Evolutionary conservation across 2,329 filamentous ascomycete species (phyloP).

Genomic region (Pyrenophora teres): DNA sequence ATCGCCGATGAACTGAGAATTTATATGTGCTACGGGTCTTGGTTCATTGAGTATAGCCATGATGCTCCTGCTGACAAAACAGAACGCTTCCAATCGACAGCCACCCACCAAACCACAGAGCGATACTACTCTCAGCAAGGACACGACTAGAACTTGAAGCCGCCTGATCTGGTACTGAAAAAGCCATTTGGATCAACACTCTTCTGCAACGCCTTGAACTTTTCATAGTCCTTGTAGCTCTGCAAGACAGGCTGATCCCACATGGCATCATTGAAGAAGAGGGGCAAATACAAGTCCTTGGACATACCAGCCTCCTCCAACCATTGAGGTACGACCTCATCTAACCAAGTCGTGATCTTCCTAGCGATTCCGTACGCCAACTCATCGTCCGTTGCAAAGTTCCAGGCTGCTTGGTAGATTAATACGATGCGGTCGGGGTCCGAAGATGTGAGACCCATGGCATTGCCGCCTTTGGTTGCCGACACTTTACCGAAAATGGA

Average conservation of each 20-base stretch:
- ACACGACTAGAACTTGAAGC: constrained; percentile 24
- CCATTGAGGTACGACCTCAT: constrained; percentile 27
- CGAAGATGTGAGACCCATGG: constrained; percentile 28
- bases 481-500: constrained; percentile 23
- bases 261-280: constrained; percentile 33
- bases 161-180: constrained; percentile 26
- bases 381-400: constrained; percentile 19
- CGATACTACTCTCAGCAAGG: too few species aligned
- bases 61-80: neutral
- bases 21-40: neutral
- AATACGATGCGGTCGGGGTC: constrained; percentile 29
- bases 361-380: constrained; percentile 17
- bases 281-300: constrained; percentile 21
- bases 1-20: neutral
- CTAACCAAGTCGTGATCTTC: constrained; percentile 30
- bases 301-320: constrained; percentile 28
- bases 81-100: too few species aligned
- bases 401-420: constrained; percentile 29
- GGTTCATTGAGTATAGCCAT: neutral
- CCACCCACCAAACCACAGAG: too few species aligned
- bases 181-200: constrained; percentile 27
- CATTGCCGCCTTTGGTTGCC: constrained; percentile 29
- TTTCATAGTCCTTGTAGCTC: constrained; percentile 26
- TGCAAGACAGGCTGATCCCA: constrained; percentile 26
- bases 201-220: constrained; percentile 28